phyloP scores from a whole-genome alignment of 2,329 filamentous ascomycete genomes.

The Sarocladium strictum region DNA sequence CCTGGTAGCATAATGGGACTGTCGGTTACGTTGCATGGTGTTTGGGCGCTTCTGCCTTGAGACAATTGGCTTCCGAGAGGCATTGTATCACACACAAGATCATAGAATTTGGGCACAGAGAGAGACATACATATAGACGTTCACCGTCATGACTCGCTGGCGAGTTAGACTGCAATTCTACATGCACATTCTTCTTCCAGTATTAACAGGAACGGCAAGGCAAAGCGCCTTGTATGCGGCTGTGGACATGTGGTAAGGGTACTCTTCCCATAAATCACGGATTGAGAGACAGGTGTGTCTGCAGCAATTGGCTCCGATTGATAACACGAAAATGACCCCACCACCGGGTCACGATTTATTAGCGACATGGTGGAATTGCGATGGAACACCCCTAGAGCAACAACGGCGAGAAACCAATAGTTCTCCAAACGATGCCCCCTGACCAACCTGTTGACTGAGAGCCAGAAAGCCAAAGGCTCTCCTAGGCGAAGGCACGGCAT shows the following conservation, averaged over 20 bases:
- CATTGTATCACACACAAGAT: too few relatives aligned
- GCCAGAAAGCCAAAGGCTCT: not conserved
- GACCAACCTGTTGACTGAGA: not conserved
- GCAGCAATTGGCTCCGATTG: too few relatives aligned
- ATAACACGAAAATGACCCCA: not conserved
- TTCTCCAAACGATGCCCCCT: not conserved
- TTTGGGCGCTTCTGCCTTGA: not conserved
- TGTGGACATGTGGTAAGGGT: not conserved
- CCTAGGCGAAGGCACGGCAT: not conserved
- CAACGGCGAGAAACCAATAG: not conserved
- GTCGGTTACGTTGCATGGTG: too few relatives aligned
- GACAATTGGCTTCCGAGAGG: too few relatives aligned
- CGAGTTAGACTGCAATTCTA: not conserved
- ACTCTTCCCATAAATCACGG: too few relatives aligned
- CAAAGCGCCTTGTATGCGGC: not conserved
- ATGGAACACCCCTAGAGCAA: not conserved
- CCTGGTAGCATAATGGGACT: too few relatives aligned
- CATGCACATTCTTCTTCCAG: not conserved
- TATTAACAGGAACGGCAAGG: not conserved
- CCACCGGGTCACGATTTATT: not conserved
- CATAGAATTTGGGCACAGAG: too few relatives aligned
- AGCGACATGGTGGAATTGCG: not conserved
- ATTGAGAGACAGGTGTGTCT: too few relatives aligned
- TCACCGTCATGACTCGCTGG: not conserved
- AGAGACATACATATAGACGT: too few relatives aligned